phyloP scores from a whole-genome alignment of 495 filamentous ascomycete genomes.

The Glonium stellatum region DNA sequence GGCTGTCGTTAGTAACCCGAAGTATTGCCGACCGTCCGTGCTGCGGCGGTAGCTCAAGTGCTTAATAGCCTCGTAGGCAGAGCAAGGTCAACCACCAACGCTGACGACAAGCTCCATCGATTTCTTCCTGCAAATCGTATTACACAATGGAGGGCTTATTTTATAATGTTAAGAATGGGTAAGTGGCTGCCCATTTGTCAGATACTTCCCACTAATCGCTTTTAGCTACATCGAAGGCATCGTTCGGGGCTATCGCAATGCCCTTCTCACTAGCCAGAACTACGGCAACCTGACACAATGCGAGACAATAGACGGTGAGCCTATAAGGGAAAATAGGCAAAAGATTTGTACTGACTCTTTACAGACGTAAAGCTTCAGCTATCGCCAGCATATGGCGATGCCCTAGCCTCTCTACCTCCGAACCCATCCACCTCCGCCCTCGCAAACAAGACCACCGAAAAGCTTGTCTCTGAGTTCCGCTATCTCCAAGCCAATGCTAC shows the following conservation, averaged over 20 bases:
- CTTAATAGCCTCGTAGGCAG: background rate
- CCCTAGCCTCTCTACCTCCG: conserved; percentile 86
- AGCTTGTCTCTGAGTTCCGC: conserved; percentile 94
- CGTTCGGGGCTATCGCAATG: conserved; percentile 93
- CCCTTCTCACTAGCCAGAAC: conserved; percentile 80
- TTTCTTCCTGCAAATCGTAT: conserved; percentile 2
- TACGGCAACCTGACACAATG: conserved; percentile 97
- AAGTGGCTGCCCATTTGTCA: conserved; percentile 28
- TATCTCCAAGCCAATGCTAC: conserved; percentile 90
- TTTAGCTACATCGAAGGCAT: conserved; percentile 89
- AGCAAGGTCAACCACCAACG: background rate
- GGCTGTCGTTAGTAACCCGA: too few relatives aligned
- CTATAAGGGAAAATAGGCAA: background rate
- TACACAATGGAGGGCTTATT: conserved; percentile 82
- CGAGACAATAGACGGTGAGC: conserved; percentile 91
- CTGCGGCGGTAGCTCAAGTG: too few relatives aligned
- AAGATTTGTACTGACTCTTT: conserved; percentile 5
- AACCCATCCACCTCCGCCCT: conserved; percentile 95
- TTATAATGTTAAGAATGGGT: conserved; percentile 95
- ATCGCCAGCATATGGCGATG: conserved; percentile 92
- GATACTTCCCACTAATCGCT: conserved; percentile 17
- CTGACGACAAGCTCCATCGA: background rate
- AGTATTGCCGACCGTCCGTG: background rate
- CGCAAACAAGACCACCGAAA: conserved; percentile 91
- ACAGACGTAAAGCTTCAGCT: conserved; percentile 97